Evolutionary conservation across 371 early-diverging fungal genomes (phyloP), one percentile per base, ranked within the genome.

Genomic region (Mucor irregularis): DNA sequence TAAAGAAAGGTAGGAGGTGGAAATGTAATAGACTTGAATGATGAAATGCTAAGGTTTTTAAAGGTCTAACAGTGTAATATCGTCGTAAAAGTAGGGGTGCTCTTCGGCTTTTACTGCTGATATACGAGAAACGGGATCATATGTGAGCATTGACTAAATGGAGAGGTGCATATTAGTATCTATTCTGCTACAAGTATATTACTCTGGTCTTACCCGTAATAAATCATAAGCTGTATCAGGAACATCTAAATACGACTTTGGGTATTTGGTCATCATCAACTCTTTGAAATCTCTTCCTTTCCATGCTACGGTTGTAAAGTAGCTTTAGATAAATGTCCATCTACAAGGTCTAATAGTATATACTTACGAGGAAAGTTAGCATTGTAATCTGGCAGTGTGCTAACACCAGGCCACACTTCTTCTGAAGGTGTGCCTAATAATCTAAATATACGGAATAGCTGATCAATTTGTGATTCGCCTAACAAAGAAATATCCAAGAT

Each of bases 381-480:
- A 28, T 56, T 68, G 13, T 44, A 69, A 10, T 64, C 61, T 19
- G 93, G 95, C 34, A 98, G 67, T 8, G 54, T 54, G 1, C 85
- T 74, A 30, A 99, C 83, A 26, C 93, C 93, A 10, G 91, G 90
- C 98, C 99, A 99, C 11, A 73, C 66, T n/a, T 82, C 73, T 50
- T 96, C 94, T 49, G 75, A 88, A 0, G 99, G 99, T 9, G 98
- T 98, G 26, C 99, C 99, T 8, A 97, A 77, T n/a, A 82, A 34
- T 42, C 81, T 65, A 63, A 56, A 66, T 14, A 64, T 56, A 14
- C 45, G 45, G 37, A 62, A 46, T n/a, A 62, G 5, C 21, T 58
- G 40, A 46, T 62, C 64, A n/a, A 62, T 62, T 22, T 62, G 55
- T 13, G 64, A 50, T 10, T 33, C 55, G 3, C 60, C 56, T 51